These are phyloP conservation scores for Raffaelea deltoideospora DNA, from an alignment of 2,329 filamentous ascomycete genomes.

Conservation along the genomic window DNA sequence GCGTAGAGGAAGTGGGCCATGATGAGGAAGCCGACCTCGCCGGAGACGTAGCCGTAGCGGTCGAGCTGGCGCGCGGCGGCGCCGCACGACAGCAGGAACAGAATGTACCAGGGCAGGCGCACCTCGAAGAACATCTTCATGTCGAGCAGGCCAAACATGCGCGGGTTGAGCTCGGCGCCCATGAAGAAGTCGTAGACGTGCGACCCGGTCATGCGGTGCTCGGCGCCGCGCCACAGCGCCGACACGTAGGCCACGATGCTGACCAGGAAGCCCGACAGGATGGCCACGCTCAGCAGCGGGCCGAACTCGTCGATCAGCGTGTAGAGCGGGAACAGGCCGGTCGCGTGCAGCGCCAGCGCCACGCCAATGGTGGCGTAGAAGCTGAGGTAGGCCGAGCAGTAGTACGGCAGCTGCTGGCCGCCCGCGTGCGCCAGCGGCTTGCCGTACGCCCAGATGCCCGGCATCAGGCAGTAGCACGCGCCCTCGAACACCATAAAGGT, in stretches of 20 bases:
- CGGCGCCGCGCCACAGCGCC: constrained; percentile 60
- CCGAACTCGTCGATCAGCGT: constrained; percentile 93
- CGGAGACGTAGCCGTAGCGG: constrained; percentile 59
- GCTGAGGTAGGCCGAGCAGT: constrained; percentile 78
- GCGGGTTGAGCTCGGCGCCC: constrained; percentile 74
- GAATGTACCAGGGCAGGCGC: constrained; percentile 72
- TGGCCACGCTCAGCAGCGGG: constrained; percentile 80
- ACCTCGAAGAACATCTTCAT: constrained; percentile 93
- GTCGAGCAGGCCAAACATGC: constrained; percentile 71
- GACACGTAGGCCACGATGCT: constrained; percentile 76
- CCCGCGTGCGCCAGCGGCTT: constrained; percentile 73
- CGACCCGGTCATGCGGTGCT: constrained; percentile 84
- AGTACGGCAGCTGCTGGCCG: constrained; percentile 81
- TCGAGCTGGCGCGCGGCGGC: constrained; percentile 63
- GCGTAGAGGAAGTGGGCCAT: constrained; percentile 74
- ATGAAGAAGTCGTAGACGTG: constrained; percentile 82
- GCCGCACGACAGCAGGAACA: constrained; percentile 54
- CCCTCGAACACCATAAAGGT: constrained; percentile 75
- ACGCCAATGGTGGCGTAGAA: constrained; percentile 75
- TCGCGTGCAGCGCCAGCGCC: constrained; percentile 60
- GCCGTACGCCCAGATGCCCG: constrained; percentile 75
- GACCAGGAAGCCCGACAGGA: constrained; percentile 76
- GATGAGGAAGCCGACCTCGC: constrained; percentile 57
- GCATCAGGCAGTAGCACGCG: constrained; percentile 68
- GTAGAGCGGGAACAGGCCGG: constrained; percentile 76